Evolutionary conservation across 768 basidiomycete genomes (phyloP).

Genomic region (Clitopilus hobsonii): DNA sequence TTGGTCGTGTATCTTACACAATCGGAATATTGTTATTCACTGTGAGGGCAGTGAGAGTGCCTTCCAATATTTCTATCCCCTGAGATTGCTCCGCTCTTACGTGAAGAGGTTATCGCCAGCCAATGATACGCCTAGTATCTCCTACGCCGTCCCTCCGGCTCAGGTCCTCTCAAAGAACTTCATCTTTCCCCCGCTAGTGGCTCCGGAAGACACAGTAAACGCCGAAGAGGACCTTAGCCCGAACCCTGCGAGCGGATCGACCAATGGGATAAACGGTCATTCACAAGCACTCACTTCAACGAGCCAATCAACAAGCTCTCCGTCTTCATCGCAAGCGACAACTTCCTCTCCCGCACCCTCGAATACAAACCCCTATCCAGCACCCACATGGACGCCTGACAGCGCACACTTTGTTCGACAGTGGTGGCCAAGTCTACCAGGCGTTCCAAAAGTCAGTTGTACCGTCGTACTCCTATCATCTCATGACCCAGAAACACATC

Average conservation of each 20-base stretch:
- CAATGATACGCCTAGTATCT: slow-evolving; percentile 34
- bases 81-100: slow-evolving; percentile 33
- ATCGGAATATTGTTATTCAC: slow-evolving; percentile 66
- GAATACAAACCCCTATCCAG: slow-evolving; percentile 56
- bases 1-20: slow-evolving; percentile 72
- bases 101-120: slow-evolving; percentile 18
- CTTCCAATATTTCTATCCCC: slow-evolving; percentile 66
- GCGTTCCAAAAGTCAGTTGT: slow-evolving; percentile 64
- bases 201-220: background rate
- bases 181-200: slow-evolving; percentile 33
- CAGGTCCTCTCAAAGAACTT: slow-evolving; percentile 49
- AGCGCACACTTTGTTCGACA: slow-evolving; percentile 75
- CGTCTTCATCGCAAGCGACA: slow-evolving; percentile 7
- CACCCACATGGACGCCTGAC: slow-evolving; percentile 68
- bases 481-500: slow-evolving; percentile 57
- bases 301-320: background rate
- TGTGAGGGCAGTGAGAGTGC: slow-evolving; percentile 65
- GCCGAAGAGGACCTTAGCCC: background rate
- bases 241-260: background rate
- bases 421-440: slow-evolving; percentile 71
- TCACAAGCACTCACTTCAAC: background rate
- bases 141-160: slow-evolving; percentile 34
- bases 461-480: slow-evolving; percentile 65
- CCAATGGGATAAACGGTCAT: background rate
- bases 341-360: slow-evolving; percentile 4